A percentile compares a stretch with the other conserved stretches of the same genome.
These are phyloP conservation scores for Porogramme epimiltina DNA, from an alignment of 1,284 basidiomycete species.

Conservation along the genomic window DNA sequence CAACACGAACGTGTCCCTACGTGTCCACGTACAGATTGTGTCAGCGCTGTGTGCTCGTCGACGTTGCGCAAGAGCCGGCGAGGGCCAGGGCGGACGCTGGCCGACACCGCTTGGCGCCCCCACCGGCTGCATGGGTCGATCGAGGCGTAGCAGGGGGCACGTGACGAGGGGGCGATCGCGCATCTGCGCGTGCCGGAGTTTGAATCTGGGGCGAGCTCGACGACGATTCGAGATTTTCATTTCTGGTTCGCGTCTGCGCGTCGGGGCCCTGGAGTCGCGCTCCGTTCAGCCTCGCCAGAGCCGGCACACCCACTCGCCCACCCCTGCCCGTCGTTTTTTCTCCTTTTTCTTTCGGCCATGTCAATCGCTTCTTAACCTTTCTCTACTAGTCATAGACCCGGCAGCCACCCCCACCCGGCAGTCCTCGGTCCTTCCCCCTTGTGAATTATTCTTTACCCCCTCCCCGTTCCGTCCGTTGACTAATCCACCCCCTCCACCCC, in stretches of 20 bases:
- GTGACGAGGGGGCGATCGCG: slow-evolving; percentile 15
- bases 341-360: slow-evolving; percentile 18
- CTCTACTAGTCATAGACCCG: slow-evolving; percentile 11
- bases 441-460: slow-evolving; percentile 11
- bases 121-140: neutral
- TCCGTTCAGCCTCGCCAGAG: neutral
- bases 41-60: no score
- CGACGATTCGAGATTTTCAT: slow-evolving; percentile 11
- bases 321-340: slow-evolving; percentile 16
- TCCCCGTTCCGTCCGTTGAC: slow-evolving; percentile 4
- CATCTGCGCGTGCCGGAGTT: slow-evolving; percentile 19
- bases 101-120: no score
- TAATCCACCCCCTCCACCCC: slow-evolving; percentile 8
- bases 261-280: no score
- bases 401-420: slow-evolving; percentile 20
- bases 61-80: no score
- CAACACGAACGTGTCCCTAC: no score
- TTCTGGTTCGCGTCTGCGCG: slow-evolving; percentile 5
- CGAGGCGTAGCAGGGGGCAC: slow-evolving; percentile 6
- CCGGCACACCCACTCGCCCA: slow-evolving; percentile 8
- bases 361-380: slow-evolving; percentile 6
- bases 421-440: slow-evolving; percentile 14
- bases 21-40: no score
- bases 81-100: no score
- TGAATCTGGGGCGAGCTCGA: slow-evolving; percentile 8